phyloP scores from a whole-genome alignment of 352 stramenopile genomes.

The Globisporangium mamillatum region DNA sequence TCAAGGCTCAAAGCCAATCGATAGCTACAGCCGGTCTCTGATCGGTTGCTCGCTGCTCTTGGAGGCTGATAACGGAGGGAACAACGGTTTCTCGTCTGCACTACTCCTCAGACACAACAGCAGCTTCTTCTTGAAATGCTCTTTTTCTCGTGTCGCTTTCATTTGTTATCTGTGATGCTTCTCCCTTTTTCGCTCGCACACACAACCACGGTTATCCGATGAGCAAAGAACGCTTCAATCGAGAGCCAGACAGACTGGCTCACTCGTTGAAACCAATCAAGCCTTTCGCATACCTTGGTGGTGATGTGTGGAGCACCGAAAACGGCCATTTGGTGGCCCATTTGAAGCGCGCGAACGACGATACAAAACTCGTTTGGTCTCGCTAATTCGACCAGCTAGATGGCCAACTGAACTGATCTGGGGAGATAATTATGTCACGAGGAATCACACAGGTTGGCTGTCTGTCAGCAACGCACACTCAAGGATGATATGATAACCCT shows the following conservation, averaged over 20 bases:
- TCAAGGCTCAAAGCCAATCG: neutral
- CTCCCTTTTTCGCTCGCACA: neutral
- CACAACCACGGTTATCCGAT: neutral
- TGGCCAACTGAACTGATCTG: neutral
- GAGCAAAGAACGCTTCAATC: neutral
- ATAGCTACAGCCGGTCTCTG: neutral
- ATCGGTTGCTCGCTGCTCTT: neutral
- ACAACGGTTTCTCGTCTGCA: neutral
- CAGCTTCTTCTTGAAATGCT: neutral
- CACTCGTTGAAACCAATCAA: no score
- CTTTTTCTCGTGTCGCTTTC: neutral
- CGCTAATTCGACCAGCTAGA: neutral
- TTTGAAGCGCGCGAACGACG: no score
- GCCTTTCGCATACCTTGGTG: no score
- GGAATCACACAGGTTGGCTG: neutral
- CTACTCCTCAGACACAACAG: neutral
- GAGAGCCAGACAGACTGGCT: neutral
- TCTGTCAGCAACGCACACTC: neutral
- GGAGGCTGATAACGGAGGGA: neutral
- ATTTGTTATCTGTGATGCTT: neutral
- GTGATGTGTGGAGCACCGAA: no score
- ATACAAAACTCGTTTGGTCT: no score
- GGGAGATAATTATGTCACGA: neutral
- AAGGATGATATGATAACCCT: neutral
- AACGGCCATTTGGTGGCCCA: no score